Base-by-base conservation (phyloP, 805 yeast species). In the Kodamaea fukazawae region DNA sequence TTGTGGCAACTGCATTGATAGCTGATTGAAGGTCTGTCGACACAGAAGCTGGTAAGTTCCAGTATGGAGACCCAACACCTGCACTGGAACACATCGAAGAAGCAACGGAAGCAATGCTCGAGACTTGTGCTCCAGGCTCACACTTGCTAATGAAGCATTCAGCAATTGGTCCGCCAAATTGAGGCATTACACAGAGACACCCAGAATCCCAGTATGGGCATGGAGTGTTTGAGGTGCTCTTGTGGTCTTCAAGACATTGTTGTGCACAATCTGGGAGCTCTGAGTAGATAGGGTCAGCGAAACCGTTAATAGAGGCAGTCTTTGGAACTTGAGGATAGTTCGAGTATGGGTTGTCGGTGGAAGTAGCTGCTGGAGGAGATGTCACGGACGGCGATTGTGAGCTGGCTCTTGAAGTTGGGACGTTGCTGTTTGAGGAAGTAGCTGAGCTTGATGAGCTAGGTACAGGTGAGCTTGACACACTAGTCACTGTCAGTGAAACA, bases 191-290 rank as follows among this genome's bases (percentile, higher is more conserved):
- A 61, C 73, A 67, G 38, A 67, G 60, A 56, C 73, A 67, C 16
- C 73, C 73, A 35, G 71, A 57, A 47, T 67, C 73, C 71, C 71
- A 67, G 60, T 65, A 64, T 34, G 73, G 73, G 45, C 73, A 67
- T 36, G 71, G 71, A n/a, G 70, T 63, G 29, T 49, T 45, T 11
- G 60, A 58, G 34, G 70, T 63, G 40, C 57, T 48, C n/a, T n/a
- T n/a, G 30, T 47, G 47, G 23, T 32, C 11, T 30, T 38, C 46
- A 17, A 36, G 40, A 59, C 71, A 66, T 4, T 43, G 32, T 42
- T 63, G 55, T 23, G 70, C 71, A 54, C 71, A 66, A n/a, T 49
- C 46, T n/a, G 71, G 70, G 41, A 61, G 50, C 10, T 39, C 44
- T 44, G 38, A 54, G 42, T 60, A 61, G 36, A 66, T 58, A 36